phyloP scores from a whole-genome alignment of 345 rosid genomes.

The Euphorbia lathyris region DNA sequence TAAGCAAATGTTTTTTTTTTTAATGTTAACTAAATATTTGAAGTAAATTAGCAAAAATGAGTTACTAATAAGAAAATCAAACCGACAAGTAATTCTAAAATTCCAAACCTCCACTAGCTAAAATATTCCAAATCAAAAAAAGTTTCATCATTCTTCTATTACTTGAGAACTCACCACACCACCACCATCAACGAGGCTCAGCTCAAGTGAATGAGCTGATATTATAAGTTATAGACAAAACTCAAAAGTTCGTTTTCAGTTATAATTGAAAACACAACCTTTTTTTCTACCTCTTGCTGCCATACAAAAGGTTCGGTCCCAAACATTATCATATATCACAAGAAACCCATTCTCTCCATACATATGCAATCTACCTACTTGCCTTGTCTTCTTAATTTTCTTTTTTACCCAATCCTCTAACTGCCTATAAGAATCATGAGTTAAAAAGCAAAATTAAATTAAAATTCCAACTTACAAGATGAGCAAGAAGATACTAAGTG shows the following conservation, averaged over 20 bases:
- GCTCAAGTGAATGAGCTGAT: no score
- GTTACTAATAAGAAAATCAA: no score
- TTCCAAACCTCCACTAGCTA: no score
- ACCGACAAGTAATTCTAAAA: no score
- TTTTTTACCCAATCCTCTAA: background rate
- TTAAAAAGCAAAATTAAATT: background rate
- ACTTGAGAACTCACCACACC: no score
- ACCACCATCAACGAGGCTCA: no score
- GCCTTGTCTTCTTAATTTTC: background rate
- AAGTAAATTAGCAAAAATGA: no score
- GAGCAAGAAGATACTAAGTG: conserved; percentile 29
- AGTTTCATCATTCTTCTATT: no score
- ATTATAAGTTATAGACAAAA: background rate
- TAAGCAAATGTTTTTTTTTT: no score
- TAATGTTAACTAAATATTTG: no score
- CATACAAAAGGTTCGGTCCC: background rate
- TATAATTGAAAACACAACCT: background rate
- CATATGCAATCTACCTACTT: background rate
- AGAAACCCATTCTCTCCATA: conserved; percentile 10
- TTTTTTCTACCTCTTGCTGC: background rate
- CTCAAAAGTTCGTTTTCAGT: background rate
- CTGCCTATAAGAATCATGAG: background rate
- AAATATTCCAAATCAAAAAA: no score
- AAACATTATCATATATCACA: conserved; percentile 6
- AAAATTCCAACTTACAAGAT: background rate